A percentile compares a stretch with the other conserved stretches of the same genome.
These are phyloP conservation scores for Alternaria rosae DNA, from an alignment of 2,329 filamentous ascomycete genomes.

Conservation along the genomic window DNA sequence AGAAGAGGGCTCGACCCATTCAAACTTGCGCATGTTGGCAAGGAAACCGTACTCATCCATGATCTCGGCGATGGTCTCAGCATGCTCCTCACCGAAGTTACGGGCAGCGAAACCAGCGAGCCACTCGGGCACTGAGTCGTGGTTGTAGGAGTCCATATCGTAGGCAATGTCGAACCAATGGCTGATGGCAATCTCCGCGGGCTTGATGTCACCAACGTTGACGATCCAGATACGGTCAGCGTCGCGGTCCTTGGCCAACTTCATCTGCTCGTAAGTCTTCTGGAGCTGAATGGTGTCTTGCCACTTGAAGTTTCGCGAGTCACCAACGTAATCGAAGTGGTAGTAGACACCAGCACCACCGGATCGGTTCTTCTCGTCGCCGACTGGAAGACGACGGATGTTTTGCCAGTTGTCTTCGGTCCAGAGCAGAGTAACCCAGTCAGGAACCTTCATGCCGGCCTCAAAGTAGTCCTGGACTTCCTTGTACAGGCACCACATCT, in stretches of 20 bases:
- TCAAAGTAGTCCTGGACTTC: conserved; percentile 76
- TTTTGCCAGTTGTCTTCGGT: conserved; percentile 75
- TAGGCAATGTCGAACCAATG: conserved; percentile 75
- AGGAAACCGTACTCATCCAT: conserved; percentile 65
- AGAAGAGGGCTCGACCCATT: conserved; percentile 65
- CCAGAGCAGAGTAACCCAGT: conserved; percentile 73
- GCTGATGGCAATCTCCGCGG: conserved; percentile 69
- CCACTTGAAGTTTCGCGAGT: conserved; percentile 64
- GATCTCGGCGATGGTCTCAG: conserved; percentile 59
- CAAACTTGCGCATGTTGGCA: conserved; percentile 67
- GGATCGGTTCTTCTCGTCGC: conserved; percentile 64
- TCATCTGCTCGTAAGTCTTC: conserved; percentile 72
- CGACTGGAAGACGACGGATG: conserved; percentile 66
- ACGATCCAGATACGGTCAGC: conserved; percentile 71
- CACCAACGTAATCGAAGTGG: conserved; percentile 69
- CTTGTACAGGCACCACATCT: conserved; percentile 78
- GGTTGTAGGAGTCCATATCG: conserved; percentile 65
- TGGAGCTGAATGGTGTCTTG: conserved; percentile 72
- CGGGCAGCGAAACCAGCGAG: conserved; percentile 64
- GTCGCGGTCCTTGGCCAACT: conserved; percentile 65
- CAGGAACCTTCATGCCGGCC: conserved; percentile 67
- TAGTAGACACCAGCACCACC: conserved; percentile 74
- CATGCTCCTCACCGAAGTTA: conserved; percentile 62
- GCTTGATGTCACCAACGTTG: conserved; percentile 72
- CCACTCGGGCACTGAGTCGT: conserved; percentile 65